Conservation (phyloP, 1,284 basidiomycete species). For the Cryptococcus sp. region DNA sequence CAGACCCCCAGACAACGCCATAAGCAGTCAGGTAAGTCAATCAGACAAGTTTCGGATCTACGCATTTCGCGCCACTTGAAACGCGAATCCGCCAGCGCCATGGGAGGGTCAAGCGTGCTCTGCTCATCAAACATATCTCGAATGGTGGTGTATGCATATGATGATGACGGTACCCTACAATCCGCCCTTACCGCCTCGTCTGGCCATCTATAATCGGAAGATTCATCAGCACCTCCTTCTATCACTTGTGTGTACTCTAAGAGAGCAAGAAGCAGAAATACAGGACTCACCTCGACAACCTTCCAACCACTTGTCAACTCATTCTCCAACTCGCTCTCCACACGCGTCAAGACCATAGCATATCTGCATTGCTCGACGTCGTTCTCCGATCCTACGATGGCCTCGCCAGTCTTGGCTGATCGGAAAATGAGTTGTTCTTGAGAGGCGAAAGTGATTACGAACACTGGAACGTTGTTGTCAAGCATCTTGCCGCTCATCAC, state of each 20-base stretch:
- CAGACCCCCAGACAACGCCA: no score
- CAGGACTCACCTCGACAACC: constrained; percentile 76
- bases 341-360: constrained; percentile 84
- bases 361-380: constrained; percentile 92
- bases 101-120: no score
- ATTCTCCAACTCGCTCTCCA: constrained; percentile 82
- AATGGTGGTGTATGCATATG: constrained; percentile 12
- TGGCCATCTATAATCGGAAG: constrained; percentile 28
- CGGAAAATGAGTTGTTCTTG: constrained; percentile 94
- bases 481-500: constrained; percentile 69
- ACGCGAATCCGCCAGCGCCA: no score
- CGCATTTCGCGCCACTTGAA: no score
- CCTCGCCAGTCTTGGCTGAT: constrained; percentile 81
- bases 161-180: constrained; percentile 8
- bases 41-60: no score
- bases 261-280: background rate
- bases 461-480: constrained; percentile 85
- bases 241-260: background rate
- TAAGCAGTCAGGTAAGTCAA: no score
- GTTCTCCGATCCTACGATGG: constrained; percentile 82
- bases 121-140: background rate
- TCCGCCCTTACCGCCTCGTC: constrained; percentile 31
- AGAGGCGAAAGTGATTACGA: constrained; percentile 88
- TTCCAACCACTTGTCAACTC: constrained; percentile 98
- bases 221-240: constrained; percentile 2